Base-by-base conservation (phyloP, 2,329 filamentous ascomycete species). In the Proliferodiscus dingleyae region DNA sequence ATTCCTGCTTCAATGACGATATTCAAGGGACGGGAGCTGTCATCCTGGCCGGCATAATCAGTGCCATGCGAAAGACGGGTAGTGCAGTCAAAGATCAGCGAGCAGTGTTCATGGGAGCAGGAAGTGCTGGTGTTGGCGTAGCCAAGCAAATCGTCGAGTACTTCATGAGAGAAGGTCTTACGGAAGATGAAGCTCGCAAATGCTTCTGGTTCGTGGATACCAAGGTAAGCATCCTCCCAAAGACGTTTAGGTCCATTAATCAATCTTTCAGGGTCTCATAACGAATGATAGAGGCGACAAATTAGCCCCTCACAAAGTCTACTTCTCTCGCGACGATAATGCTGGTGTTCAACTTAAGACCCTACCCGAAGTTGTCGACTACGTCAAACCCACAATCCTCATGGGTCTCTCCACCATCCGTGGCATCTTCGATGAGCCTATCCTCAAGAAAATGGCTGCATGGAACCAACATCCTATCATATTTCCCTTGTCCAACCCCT, bases 1-100 rank as follows among this genome's bases (percentile, higher is more conserved):
- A 90, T n/a, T 75, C 88, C 0, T 93, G 87, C 64, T 94, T 95
- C 72, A 95, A 95, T 59, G 89, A 95, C 50, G 89, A 95, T 63
- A 83, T 95, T 1, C 88, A 94, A 63, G 89, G 89, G 1, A 95
- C 89, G 0, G 89, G 89, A 0, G 90, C 87, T 46, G 88, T 95
- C 1, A 91, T 89, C 0, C 73, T 95, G 0, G 88, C 88, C 0
- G 88, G 85, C 2, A 82, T 94, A 53, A 81, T 88, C 68, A 80
- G 87, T 1, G 88, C 79, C 0, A 68, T 90, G 6, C 79, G 85
- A 49, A 80, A 89, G 7, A 81, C 75, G 46, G 73, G 78, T 4
- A 68, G 83, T 44, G 77, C 82, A 37, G 71, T 90, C 41, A 69
- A 71, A 7, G 86, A 94, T 46, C 66, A 87, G 11, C 77, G 83